Evolutionary conservation across 306 rosid genomes (phyloP).

Genomic region (Prunus dulcis): DNA sequence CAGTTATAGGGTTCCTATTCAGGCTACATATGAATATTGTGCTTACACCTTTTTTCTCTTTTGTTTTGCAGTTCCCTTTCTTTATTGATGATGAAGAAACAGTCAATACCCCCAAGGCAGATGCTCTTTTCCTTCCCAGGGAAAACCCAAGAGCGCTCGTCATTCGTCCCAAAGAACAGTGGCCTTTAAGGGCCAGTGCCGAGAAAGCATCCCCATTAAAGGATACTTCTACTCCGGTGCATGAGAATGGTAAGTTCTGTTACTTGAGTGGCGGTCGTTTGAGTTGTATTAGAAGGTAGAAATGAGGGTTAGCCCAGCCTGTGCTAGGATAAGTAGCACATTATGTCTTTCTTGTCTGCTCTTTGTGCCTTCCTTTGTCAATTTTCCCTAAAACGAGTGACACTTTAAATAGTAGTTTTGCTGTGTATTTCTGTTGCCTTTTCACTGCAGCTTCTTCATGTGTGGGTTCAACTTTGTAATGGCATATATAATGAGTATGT

Average conservation of each 20-base stretch:
- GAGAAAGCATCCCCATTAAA: constrained; percentile 53
- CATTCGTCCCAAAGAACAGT: constrained; percentile 78
- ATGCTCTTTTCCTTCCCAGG: constrained; percentile 88
- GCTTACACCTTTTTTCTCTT: neutral
- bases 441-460: neutral
- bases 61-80: constrained; percentile 69
- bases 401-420: too few species aligned
- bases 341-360: constrained; percentile 3
- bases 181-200: constrained; percentile 55
- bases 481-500: neutral
- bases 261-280: constrained; percentile 6
- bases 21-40: neutral
- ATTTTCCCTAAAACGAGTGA: neutral
- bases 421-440: too few species aligned
- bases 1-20: constrained; percentile 1
- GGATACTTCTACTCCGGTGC: constrained; percentile 38
- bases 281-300: neutral
- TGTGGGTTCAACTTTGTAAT: neutral
- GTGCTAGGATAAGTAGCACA: neutral
- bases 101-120: constrained; percentile 82
- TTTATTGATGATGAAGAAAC: constrained; percentile 83
- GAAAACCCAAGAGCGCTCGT: constrained; percentile 98
- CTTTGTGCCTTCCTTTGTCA: neutral
- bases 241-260: constrained; percentile 59
- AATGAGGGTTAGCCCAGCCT: neutral